Percentiles rank a stretch among this genome's conserved stretches.
Conservation (phyloP, 495 filamentous ascomycete species). For the Podospora sp. region DNA sequence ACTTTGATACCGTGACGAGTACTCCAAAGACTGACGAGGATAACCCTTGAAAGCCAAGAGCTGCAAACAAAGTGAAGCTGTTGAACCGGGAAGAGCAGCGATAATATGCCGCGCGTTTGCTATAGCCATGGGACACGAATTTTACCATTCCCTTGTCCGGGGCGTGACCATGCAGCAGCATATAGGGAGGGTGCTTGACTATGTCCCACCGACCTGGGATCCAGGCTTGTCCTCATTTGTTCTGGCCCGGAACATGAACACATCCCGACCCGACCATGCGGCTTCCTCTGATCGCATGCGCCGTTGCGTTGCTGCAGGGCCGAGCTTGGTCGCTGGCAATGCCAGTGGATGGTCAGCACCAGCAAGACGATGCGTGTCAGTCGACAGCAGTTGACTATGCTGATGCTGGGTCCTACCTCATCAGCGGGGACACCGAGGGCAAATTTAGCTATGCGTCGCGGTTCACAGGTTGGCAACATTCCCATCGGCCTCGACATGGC, state of each 20-base stretch:
- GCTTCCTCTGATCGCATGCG: background rate
- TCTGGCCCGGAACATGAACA: background rate
- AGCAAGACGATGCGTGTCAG: constrained; percentile 17
- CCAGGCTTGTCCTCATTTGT: background rate
- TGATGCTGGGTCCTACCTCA: constrained; percentile 27
- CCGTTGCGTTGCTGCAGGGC: background rate
- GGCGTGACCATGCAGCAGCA: background rate
- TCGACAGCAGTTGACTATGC: constrained; percentile 23
- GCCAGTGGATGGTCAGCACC: background rate
- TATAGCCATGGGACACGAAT: background rate
- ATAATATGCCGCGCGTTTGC: background rate
- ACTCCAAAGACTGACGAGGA: background rate
- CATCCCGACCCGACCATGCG: background rate
- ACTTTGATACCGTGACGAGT: too few relatives aligned
- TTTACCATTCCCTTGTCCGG: background rate
- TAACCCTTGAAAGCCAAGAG: background rate
- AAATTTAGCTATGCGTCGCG: constrained; percentile 30
- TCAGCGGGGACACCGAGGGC: constrained; percentile 19
- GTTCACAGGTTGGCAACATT: constrained; percentile 16
- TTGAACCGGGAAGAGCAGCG: background rate
- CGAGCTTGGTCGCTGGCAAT: background rate
- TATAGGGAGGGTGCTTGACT: background rate
- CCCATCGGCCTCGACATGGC: background rate
- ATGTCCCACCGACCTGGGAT: background rate
- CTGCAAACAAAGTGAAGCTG: background rate